Base-by-base conservation (phyloP, 2,329 filamentous ascomycete genomes). In the Chaetomiaceae sp. region DNA sequence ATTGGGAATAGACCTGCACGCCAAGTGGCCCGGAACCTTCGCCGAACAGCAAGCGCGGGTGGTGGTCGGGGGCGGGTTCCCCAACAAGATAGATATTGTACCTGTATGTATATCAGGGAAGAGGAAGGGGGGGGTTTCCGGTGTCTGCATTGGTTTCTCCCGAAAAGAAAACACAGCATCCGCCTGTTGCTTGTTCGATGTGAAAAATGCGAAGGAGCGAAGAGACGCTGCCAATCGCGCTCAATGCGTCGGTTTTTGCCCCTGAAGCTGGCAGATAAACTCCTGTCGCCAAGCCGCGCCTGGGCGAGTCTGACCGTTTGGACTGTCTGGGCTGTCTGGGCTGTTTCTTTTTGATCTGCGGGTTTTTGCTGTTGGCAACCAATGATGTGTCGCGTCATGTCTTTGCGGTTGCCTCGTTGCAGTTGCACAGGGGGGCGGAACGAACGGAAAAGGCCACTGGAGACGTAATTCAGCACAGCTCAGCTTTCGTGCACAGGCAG, bases 1-100 rank as follows among this genome's bases (percentile, higher is more conserved):
- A 49, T 44, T 2, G 33, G 48, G 53, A 23, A 21, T 54, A 49
- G 36, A n/a, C 21, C 16, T 27, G 30, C 48, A 23, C 48, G 46
- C 48, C 36, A 48, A 53, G 49, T 45, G 46, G 48, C 38, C 36
- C 48, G 52, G 42, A 50, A 45, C 23, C 8, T 44, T 49, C 51
- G 51, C 49, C 49, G 45, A 25, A 23, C 13, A 8, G 18, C 29
- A n/a, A 36, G 14, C 16, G 11, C 11, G 16, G 37, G 37, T 40
- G n/a, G n/a, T n/a, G n/a, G n/a, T n/a, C n/a, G n/a, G n/a, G n/a
- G n/a, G n/a, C n/a, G n/a, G n/a, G n/a, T n/a, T n/a, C n/a, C n/a
- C n/a, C n/a, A n/a, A n/a, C n/a, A n/a, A n/a, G n/a, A n/a, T n/a
- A n/a, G n/a, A n/a, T n/a, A n/a, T n/a, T n/a, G n/a, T n/a, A n/a